Evolutionary conservation across 2,329 filamentous ascomycete species (phyloP).

Genomic region (Xylariaceae sp.): DNA sequence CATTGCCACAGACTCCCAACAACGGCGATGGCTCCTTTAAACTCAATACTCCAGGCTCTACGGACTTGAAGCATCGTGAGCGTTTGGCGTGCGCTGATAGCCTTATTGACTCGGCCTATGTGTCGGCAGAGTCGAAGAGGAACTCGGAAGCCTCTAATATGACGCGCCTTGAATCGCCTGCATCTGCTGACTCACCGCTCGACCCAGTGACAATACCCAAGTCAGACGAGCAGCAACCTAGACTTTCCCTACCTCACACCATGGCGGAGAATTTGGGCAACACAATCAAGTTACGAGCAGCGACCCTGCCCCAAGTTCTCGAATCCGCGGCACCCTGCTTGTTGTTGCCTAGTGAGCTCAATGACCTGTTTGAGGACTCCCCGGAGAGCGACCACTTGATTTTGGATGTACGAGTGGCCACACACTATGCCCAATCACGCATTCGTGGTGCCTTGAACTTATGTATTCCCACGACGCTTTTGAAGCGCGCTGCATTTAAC

Average conservation of each 20-base stretch:
- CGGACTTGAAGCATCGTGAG: slow-evolving; percentile 19
- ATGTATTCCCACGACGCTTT: slow-evolving; percentile 87
- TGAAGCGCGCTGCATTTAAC: slow-evolving; percentile 88
- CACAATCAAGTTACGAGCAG: slow-evolving; percentile 36
- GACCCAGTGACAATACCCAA: slow-evolving; percentile 35
- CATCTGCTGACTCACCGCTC: slow-evolving; percentile 33
- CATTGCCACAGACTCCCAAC: slow-evolving; percentile 44
- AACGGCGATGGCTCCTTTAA: slow-evolving; percentile 41
- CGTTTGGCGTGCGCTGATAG: slow-evolving; percentile 39
- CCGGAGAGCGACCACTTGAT: slow-evolving; percentile 52
- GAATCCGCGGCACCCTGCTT: slow-evolving; percentile 45
- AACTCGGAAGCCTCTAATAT: slow-evolving; percentile 45
- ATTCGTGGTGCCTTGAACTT: slow-evolving; percentile 81
- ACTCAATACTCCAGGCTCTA: slow-evolving; percentile 21
- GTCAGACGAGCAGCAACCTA: slow-evolving; percentile 48
- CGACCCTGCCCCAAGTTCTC: slow-evolving; percentile 48
- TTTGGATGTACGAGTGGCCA: slow-evolving; percentile 80
- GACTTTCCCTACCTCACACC: slow-evolving; percentile 50
- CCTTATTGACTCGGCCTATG: slow-evolving; percentile 49
- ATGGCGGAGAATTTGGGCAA: slow-evolving; percentile 38
- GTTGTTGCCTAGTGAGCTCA: slow-evolving; percentile 51
- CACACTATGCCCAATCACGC: slow-evolving; percentile 70
- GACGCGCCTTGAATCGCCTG: slow-evolving; percentile 45
- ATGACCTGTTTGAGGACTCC: slow-evolving; percentile 47
- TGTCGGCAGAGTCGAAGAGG: slow-evolving; percentile 50